These are phyloP conservation scores for Pythium aristosporum DNA, from an alignment of 352 stramenopile genomes.

Conservation along the genomic window DNA sequence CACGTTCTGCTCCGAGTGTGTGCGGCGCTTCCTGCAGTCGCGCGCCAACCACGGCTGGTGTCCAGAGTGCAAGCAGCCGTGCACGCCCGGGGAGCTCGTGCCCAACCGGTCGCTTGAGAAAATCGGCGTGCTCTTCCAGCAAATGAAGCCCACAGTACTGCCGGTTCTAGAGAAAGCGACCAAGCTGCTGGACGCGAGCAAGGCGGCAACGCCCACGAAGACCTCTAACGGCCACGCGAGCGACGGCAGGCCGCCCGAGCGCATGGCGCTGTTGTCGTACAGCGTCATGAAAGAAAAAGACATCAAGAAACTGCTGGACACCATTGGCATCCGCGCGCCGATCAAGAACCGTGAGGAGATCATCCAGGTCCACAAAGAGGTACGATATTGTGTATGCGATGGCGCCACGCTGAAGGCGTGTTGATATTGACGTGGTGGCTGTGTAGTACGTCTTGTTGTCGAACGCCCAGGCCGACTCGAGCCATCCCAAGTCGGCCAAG, in stretches of 20 bases:
- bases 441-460: conserved; percentile 71
- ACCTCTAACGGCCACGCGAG: conserved; percentile 19
- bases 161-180: conserved; percentile 29
- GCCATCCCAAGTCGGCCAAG: conserved; percentile 62
- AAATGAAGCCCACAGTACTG: conserved; percentile 69
- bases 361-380: conserved; percentile 89
- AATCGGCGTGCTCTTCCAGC: conserved; percentile 62
- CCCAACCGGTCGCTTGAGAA: conserved; percentile 77
- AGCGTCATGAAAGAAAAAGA: conserved; percentile 87
- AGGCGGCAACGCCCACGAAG: conserved; percentile 19
- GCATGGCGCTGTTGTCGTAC: conserved; percentile 79
- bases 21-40: conserved; percentile 76
- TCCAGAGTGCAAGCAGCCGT: conserved; percentile 78
- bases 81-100: conserved; percentile 52
- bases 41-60: conserved; percentile 70
- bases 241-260: conserved; percentile 41
- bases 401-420: background rate
- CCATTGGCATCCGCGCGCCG: conserved; percentile 53
- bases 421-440: conserved; percentile 1
- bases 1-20: conserved; percentile 83
- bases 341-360: conserved; percentile 82
- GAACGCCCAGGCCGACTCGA: conserved; percentile 81
- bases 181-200: conserved; percentile 3
- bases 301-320: conserved; percentile 69
- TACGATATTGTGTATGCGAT: conserved; percentile 21